Conservation (phyloP, 2,329 filamentous ascomycete genomes). For the Cryphonectria nitschkei region DNA sequence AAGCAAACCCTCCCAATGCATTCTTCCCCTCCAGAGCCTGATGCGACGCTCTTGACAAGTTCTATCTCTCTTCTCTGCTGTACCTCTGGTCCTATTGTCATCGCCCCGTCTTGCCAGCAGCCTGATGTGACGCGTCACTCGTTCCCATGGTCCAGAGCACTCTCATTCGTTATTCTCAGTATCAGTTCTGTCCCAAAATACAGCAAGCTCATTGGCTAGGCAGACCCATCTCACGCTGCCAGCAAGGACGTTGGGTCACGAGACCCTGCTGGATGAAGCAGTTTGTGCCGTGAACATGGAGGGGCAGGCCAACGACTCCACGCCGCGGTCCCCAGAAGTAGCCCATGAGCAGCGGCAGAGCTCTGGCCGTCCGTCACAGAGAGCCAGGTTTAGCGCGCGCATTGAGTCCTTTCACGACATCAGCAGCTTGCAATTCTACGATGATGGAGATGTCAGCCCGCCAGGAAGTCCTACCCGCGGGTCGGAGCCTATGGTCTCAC, state of each 20-base stretch:
- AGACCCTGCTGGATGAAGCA: neutral
- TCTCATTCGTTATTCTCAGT: neutral
- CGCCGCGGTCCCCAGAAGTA: neutral
- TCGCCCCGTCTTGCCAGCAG: neutral
- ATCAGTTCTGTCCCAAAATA: neutral
- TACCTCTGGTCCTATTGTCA: neutral
- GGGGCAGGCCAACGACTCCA: neutral
- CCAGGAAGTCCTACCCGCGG: conserved; percentile 32
- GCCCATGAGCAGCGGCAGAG: neutral
- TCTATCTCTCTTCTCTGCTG: neutral
- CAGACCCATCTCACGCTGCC: neutral
- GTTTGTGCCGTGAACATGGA: conserved; percentile 1
- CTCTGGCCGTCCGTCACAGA: neutral
- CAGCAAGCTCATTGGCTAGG: neutral
- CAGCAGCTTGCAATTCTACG: conserved; percentile 47
- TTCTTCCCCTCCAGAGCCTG: neutral
- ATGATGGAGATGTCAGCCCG: conserved; percentile 46
- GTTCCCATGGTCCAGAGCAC: neutral
- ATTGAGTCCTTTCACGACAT: conserved; percentile 40
- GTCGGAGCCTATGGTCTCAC: conserved; percentile 45
- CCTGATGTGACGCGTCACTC: neutral
- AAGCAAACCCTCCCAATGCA: neutral
- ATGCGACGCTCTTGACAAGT: neutral
- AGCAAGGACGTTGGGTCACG: neutral
- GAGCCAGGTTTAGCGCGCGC: conserved; percentile 25